Conservation (phyloP, 1,139 yeast species). For the Hemisphaericaspora xylofermentans region DNA sequence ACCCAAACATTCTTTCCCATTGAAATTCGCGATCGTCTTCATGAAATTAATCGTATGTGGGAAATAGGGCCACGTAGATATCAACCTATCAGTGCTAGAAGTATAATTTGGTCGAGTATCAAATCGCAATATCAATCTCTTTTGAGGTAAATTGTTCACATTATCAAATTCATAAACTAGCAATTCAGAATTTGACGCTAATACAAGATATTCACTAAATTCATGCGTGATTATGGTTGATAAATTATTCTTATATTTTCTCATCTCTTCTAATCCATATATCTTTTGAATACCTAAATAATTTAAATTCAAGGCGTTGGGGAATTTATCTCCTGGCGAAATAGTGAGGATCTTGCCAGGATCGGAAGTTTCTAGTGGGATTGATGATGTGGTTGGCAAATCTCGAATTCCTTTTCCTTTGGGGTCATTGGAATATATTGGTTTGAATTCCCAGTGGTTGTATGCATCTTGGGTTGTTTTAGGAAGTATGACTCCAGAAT, state of each 20-base stretch:
- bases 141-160: conserved; percentile 23
- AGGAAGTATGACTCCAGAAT: conserved; percentile 4
- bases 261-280: conserved; percentile 16
- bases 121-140: conserved; percentile 27
- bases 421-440: conserved; percentile 2
- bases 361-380: conserved; percentile 19
- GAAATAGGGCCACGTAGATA: conserved; percentile 49
- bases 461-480: conserved; percentile 1
- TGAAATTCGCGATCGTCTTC: conserved; percentile 26
- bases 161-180: conserved; percentile 28
- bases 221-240: conserved; percentile 17
- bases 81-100: conserved; percentile 33
- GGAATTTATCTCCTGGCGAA: conserved; percentile 34
- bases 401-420: conserved; percentile 4
- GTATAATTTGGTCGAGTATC: conserved; percentile 44
- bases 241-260: conserved; percentile 37
- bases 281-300: conserved; percentile 25
- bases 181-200: conserved; percentile 32
- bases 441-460: conserved; percentile 5
- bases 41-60: conserved; percentile 61
- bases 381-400: conserved; percentile 18
- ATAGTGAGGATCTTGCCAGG: conserved; percentile 23
- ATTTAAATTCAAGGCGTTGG: conserved; percentile 25
- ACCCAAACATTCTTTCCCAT: conserved; percentile 35
- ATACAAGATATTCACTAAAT: conserved; percentile 23